Percentiles rank a stretch among this genome's conserved stretches.
Conservation (phyloP, 129 eudicot species). For the Cynara cardunculus region DNA sequence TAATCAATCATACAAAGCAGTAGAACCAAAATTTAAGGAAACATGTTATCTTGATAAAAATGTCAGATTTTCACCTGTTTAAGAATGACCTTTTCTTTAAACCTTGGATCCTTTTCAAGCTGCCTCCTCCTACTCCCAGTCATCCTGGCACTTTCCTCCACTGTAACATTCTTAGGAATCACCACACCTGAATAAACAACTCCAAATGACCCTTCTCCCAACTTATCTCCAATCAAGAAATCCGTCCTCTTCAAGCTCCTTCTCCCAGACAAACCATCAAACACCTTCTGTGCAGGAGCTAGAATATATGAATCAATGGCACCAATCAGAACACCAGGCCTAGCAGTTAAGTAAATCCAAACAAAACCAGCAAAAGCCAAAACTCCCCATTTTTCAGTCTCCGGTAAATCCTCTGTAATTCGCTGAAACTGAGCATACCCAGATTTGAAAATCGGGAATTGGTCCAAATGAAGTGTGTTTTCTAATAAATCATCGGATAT, state of each 20-base stretch:
- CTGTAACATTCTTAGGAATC: conserved; percentile 62
- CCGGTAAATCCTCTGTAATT: conserved; percentile 45
- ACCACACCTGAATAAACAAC: conserved; percentile 85
- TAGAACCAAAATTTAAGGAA: not conserved
- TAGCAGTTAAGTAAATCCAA: conserved; percentile 93
- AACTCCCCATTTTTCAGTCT: conserved; percentile 70
- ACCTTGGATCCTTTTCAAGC: conserved; percentile 53
- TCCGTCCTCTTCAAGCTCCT: conserved; percentile 59
- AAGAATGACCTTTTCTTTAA: conserved; percentile 81
- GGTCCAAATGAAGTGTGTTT: conserved; percentile 44
- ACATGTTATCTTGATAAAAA: not conserved
- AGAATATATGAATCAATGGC: conserved; percentile 85
- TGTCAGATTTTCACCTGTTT: conserved; percentile 53
- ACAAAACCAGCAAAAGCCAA: conserved; percentile 59
- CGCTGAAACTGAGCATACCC: conserved; percentile 46
- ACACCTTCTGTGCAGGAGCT: conserved; percentile 66
- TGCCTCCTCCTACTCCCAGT: conserved; percentile 50
- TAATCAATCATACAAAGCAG: not conserved
- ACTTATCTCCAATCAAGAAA: conserved; percentile 67
- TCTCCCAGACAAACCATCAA: conserved; percentile 60
- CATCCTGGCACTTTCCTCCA: conserved; percentile 44
- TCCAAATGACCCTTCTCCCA: conserved; percentile 98
- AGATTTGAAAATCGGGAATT: conserved; percentile 47
- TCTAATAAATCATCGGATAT: conserved; percentile 41
- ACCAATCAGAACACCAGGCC: conserved; percentile 90